These are phyloP conservation scores for Apium graveolens DNA, from an alignment of 129 eudicot species.

Conservation along the genomic window DNA sequence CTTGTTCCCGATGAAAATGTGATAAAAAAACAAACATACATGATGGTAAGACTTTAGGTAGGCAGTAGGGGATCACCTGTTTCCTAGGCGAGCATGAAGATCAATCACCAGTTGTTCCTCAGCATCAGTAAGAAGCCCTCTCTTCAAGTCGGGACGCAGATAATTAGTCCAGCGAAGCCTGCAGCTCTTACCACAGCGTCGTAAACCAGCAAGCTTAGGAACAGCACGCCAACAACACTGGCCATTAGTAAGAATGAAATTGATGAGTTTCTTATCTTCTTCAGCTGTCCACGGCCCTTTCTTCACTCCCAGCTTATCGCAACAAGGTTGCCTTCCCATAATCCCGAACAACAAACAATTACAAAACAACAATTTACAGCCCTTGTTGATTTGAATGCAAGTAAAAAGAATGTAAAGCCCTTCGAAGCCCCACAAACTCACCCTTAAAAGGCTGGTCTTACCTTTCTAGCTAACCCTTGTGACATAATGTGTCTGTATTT, in stretches of 20 bases:
- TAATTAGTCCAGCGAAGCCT: slow-evolving; percentile 97
- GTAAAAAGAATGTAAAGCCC: neutral
- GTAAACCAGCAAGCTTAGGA: slow-evolving; percentile 88
- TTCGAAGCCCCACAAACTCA: neutral
- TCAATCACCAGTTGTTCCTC: slow-evolving; percentile 93
- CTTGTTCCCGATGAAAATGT: neutral
- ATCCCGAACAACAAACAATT: neutral
- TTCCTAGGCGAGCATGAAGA: slow-evolving; percentile 97
- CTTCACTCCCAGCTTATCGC: slow-evolving; percentile 97
- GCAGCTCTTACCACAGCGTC: slow-evolving; percentile 95
- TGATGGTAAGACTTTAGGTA: neutral
- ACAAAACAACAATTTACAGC: neutral
- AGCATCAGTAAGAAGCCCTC: slow-evolving; percentile 76
- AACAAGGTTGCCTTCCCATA: slow-evolving; percentile 98
- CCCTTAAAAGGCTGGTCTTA: slow-evolving; percentile 24
- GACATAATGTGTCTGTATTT: neutral
- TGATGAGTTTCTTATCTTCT: slow-evolving; percentile 90
- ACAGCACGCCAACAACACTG: slow-evolving; percentile 99
- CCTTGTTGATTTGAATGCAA: slow-evolving; percentile 20
- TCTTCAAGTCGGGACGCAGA: slow-evolving; percentile 92
- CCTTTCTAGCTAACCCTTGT: slow-evolving; percentile 2
- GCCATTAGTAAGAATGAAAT: slow-evolving; percentile 78
- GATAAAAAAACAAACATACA: neutral
- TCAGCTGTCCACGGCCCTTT: slow-evolving; percentile 99
- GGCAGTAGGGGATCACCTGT: slow-evolving; percentile 24